These are phyloP conservation scores for Tetrahymena elliotti DNA, from an alignment of 73 alveolate species.

Conservation along the genomic window DNA sequence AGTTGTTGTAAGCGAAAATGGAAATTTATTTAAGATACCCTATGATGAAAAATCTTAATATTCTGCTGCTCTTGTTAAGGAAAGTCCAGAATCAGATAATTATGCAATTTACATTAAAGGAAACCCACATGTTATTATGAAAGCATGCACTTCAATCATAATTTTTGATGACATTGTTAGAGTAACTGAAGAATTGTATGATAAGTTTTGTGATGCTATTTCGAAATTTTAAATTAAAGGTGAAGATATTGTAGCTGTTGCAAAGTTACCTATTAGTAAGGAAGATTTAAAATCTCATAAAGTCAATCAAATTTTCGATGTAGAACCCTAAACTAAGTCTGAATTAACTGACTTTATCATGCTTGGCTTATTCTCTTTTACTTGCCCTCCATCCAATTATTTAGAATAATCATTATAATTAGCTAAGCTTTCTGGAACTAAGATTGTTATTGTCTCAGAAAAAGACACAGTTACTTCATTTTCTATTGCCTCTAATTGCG, in stretches of 20 bases:
- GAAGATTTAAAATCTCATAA: background rate
- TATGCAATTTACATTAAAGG: background rate
- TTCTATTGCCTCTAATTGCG: background rate
- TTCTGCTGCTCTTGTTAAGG: background rate
- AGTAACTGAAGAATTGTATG: background rate
- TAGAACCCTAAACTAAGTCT: background rate
- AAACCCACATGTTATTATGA: background rate
- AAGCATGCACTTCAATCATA: background rate
- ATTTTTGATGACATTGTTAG: background rate
- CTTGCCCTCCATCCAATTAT: background rate
- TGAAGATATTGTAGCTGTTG: background rate
- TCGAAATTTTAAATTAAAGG: background rate
- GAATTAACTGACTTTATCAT: background rate
- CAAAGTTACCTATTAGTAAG: background rate
- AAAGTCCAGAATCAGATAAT: background rate
- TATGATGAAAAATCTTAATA: background rate
- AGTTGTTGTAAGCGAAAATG: background rate
- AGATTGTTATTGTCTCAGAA: background rate
- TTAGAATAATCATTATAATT: background rate
- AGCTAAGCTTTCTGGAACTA: background rate
- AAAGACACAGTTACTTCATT: background rate
- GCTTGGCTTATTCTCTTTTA: background rate
- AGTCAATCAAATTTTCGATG: background rate
- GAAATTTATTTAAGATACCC: background rate
- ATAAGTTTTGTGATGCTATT: background rate